phyloP scores from a whole-genome alignment of 257 asterid genomes.

The Cinchona pubescens region DNA sequence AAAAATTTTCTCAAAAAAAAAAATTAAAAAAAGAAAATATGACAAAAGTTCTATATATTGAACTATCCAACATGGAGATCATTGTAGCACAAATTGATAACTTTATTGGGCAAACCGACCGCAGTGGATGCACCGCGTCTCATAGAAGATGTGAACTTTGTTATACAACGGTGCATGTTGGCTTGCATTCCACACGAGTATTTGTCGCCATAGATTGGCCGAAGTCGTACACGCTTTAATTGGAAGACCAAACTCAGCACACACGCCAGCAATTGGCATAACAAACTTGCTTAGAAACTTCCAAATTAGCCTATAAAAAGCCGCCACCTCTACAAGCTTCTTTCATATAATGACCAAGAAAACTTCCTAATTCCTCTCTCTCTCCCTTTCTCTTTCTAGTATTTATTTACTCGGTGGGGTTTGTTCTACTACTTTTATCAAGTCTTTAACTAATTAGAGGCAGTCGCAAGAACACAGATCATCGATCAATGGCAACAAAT shows the following conservation, averaged over 20 bases:
- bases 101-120: too few species aligned
- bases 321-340: background rate
- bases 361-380: background rate
- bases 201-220: too few species aligned
- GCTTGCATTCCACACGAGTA: too few species aligned
- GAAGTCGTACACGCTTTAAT: slow-evolving; percentile 5
- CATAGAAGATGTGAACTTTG: too few species aligned
- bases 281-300: slow-evolving; percentile 2
- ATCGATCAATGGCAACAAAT: slow-evolving; percentile 15
- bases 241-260: background rate
- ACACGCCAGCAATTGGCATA: background rate
- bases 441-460: background rate
- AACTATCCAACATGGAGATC: too few species aligned
- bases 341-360: background rate
- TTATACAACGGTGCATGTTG: too few species aligned
- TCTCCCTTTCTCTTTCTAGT: background rate
- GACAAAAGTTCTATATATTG: too few species aligned
- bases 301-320: background rate
- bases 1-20: too few species aligned
- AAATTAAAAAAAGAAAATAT: too few species aligned
- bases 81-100: too few species aligned
- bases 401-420: background rate
- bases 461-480: background rate
- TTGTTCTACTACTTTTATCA: too few species aligned
- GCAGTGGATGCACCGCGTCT: too few species aligned